Base-by-base conservation (phyloP, 2,329 filamentous ascomycete species). In the Atkinsonella hypoxylon region DNA sequence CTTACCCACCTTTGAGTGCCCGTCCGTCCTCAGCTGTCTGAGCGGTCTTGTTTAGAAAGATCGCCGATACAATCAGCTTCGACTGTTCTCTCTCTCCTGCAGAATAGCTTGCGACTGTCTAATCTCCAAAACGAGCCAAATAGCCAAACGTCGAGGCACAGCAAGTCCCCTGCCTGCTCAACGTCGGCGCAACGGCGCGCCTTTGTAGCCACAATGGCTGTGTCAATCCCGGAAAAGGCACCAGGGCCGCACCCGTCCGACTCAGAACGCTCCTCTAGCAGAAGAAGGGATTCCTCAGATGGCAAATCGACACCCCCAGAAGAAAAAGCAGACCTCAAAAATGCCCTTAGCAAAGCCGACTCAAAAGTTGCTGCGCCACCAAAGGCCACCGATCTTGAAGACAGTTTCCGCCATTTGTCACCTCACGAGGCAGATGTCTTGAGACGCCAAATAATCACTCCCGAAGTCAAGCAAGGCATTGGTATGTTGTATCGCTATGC, bases 401-500 rank as follows among this genome's bases (percentile, higher is more conserved):
- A 81, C 58, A 70, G 77, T 3, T 82, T 79, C 60, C 70, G 70
- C 26, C 79, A 87, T 62, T 71, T 90, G 3, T 78, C 84, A 1
- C 66, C 76, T 9, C 62, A 83, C 52, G 84, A 91, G 66, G 81
- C 77, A 49, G 71, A 75, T 18, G 77, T 91, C 49, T 68, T 93
- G 54, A 81, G 76, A 63, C 73, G 71, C 52, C 87, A 93, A 67
- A 73, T 89, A 54, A 69, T 81, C 47, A 81, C 81, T 0, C 82
- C 82, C 32, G 71, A 77, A 11, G 71, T 82, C 51, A 81, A 81
- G 58, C 74, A 86, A 34, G 82, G 78, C n/a, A 75, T 83, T 55
- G 71, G 73, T 54, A 78, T 77, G 0, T 71, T 89, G 18, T 89
- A 79, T 63, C 79, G 85, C 55, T 90, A 88, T 70, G 78, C 85